Evolutionary conservation across 2,329 filamentous ascomycete genomes (phyloP).

Genomic region (Phaeosphaeria sp.): DNA sequence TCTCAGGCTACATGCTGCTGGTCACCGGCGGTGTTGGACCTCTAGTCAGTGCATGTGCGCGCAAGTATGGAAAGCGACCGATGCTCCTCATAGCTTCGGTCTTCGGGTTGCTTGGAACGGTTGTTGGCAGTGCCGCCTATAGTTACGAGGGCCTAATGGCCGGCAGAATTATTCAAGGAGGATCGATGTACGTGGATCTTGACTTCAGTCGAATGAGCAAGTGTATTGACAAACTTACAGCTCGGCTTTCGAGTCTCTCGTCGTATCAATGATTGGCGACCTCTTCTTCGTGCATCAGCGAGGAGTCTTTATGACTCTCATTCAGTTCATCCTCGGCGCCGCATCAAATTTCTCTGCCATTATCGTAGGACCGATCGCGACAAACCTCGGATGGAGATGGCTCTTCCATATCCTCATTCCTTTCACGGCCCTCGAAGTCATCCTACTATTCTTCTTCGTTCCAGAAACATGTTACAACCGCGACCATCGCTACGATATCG

Average conservation of each 20-base stretch:
- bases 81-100: conserved; percentile 39
- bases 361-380: conserved; percentile 44
- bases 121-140: conserved; percentile 32
- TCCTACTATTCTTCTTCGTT: conserved; percentile 57
- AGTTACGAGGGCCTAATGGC: conserved; percentile 41
- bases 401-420: conserved; percentile 58
- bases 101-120: conserved; percentile 38
- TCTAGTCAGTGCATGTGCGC: conserved; percentile 37
- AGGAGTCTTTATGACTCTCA: conserved; percentile 41
- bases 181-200: conserved; percentile 17
- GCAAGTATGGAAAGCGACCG: conserved; percentile 44
- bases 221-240: conserved; percentile 14
- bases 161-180: conserved; percentile 43
- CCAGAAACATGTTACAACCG: conserved; percentile 60
- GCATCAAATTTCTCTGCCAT: conserved; percentile 47
- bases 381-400: conserved; percentile 46
- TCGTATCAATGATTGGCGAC: conserved; percentile 45
- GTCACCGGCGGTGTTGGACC: conserved; percentile 44
- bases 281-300: conserved; percentile 48
- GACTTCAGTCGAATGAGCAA: conserved; percentile 15
- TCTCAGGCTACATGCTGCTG: conserved; percentile 48
- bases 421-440: conserved; percentile 52
- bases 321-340: conserved; percentile 45
- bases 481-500: conserved; percentile 43
- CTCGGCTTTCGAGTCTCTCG: conserved; percentile 44